Base-by-base conservation (phyloP, 2,329 filamentous ascomycete species). In the Phaeosphaeria sp. region DNA sequence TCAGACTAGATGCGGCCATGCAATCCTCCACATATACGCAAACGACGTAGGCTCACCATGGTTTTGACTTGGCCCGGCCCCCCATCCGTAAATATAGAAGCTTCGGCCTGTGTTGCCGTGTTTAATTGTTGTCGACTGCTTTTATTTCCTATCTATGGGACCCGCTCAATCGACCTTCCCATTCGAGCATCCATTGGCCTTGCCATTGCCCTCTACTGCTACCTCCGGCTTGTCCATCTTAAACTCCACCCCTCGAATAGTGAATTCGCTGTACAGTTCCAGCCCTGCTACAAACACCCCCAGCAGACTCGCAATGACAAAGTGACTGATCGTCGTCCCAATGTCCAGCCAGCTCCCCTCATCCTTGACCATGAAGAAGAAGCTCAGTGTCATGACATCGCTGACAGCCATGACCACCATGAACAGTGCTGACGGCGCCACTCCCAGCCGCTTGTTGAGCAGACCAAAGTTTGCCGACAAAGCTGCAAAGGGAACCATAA, bases 341-440 rank as follows among this genome's bases (percentile, higher is more conserved):
- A 99, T 99, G 74, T 99, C 95, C 58, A 99, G 80, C 95, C 95
- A 99, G 21, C 91, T 95, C 0, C 95, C 95, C 75, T 99, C 95
- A 68, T 99, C 95, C 71, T 91, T 91, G 46, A 99, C 95, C 69
- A 97, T 92, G 88, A 92, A 99, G 80, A 99, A 99, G 82, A 99
- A 99, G 70, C 95, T 92, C 51, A 99, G 83, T 3, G 95, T 98
- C 74, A 98, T 84, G 49, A 97, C 87, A 74, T 99, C 95, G 59
- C 91, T 93, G 51, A 96, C 87, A 0, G 72, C 91, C 87, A 97
- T 96, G 50, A 96, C 93, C 3, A 78, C 66, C 90, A 97, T 97
- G 79, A 98, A 97, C 3, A 99, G 81, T 6, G 93, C 92, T 40
- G 91, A 93, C 0, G 93, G 93, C 8, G 93, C 90, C 0, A 99